Evolutionary conservation across 371 early-diverging fungal species (phyloP).

Genomic region (Capniomyces stellatus): DNA sequence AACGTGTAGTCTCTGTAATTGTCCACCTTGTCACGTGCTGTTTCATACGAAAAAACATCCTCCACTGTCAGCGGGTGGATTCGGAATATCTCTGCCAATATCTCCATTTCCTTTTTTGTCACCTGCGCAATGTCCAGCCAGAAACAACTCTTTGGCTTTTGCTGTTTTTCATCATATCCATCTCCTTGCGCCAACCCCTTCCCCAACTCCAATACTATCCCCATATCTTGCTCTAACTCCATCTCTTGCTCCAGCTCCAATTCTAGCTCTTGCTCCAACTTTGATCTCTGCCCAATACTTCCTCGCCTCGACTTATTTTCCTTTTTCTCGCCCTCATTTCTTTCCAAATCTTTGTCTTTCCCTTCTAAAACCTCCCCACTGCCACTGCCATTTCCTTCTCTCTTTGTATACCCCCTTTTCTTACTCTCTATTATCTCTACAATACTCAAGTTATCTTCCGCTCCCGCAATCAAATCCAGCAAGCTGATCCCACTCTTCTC

Average conservation of each 20-base stretch:
- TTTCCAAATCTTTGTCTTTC: not conserved
- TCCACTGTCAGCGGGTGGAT: constrained; percentile 26
- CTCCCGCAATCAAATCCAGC: not conserved
- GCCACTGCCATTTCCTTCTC: no score
- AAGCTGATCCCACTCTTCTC: not conserved
- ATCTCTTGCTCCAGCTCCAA: no score
- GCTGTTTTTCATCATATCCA: no score
- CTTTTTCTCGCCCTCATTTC: not conserved
- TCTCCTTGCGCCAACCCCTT: no score
- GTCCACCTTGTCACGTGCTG: constrained; percentile 24
- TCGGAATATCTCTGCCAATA: constrained; percentile 8
- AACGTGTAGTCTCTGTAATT: constrained; percentile 18
- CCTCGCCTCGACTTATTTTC: not conserved
- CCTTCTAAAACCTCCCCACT: no score
- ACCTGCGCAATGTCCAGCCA: constrained; percentile 22
- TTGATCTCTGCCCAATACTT: no score
- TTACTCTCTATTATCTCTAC: not conserved
- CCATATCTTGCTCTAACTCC: no score
- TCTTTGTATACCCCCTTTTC: no score
- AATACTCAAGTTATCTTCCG: not conserved
- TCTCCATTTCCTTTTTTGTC: constrained; percentile 11
- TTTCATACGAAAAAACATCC: constrained; percentile 16
- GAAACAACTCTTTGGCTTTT: no score
- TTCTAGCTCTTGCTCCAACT: no score
- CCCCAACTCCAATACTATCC: no score